A percentile compares a stretch with the other conserved stretches of the same genome.
Conservation (phyloP, 768 basidiomycete genomes). For the Russula dissimulans region DNA sequence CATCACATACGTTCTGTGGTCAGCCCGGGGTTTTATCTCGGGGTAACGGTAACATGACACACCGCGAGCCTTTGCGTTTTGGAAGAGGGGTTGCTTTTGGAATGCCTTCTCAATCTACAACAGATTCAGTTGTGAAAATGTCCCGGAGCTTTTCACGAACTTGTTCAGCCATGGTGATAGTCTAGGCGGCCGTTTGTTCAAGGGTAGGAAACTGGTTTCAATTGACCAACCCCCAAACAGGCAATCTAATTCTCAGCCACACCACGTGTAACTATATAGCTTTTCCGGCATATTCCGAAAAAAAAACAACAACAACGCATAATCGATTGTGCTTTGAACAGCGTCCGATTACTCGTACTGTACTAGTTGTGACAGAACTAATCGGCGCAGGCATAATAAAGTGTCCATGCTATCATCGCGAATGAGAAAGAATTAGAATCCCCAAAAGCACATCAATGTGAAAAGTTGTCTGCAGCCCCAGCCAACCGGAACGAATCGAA, state of each 20-base stretch:
- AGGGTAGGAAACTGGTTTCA: background rate
- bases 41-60: slow-evolving; percentile 31
- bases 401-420: too few relatives aligned
- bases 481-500: too few relatives aligned
- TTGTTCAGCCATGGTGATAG: slow-evolving; percentile 33
- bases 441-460: too few relatives aligned
- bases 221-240: slow-evolving; percentile 7
- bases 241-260: slow-evolving; percentile 16
- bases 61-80: slow-evolving; percentile 92
- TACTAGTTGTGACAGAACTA: too few relatives aligned
- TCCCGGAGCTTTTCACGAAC: slow-evolving; percentile 21
- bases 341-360: too few relatives aligned
- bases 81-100: slow-evolving; percentile 98
- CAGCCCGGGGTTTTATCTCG: background rate
- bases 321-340: too few relatives aligned
- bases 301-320: background rate
- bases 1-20: background rate
- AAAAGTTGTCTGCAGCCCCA: too few relatives aligned
- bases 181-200: slow-evolving; percentile 19
- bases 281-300: slow-evolving; percentile 11
- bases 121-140: background rate
- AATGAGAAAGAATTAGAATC: too few relatives aligned
- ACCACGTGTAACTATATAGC: slow-evolving; percentile 13
- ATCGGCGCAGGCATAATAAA: too few relatives aligned
- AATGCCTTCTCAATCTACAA: slow-evolving; percentile 88